phyloP scores from a whole-genome alignment of 2,329 filamentous ascomycete genomes.

The Zopfia rhizophila region DNA sequence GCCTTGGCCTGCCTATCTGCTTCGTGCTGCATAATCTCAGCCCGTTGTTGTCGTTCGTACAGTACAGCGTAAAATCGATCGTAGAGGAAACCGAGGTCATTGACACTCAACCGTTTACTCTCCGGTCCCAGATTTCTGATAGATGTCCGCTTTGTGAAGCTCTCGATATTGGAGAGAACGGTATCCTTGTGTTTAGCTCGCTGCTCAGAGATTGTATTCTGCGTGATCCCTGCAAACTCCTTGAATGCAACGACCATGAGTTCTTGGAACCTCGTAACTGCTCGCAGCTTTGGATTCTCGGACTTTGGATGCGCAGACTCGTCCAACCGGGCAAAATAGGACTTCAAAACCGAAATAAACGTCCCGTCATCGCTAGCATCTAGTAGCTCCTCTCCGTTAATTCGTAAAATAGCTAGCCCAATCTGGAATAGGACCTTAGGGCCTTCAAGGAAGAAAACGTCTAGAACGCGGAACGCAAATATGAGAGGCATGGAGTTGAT shows the following conservation, averaged over 20 bases:
- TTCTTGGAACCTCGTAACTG: conserved; percentile 96
- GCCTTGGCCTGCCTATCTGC: conserved; percentile 76
- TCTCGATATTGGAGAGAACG: conserved; percentile 95
- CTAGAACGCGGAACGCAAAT: conserved; percentile 94
- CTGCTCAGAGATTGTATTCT: conserved; percentile 88
- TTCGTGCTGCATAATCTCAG: conserved; percentile 73
- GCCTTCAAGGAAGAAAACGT: conserved; percentile 98
- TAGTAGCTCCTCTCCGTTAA: conserved; percentile 95
- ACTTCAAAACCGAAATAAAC: conserved; percentile 95
- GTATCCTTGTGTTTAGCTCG: conserved; percentile 92
- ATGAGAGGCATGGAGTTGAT: conserved; percentile 99
- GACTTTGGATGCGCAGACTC: conserved; percentile 96
- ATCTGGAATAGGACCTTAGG: conserved; percentile 98
- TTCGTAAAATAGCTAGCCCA: conserved; percentile 92
- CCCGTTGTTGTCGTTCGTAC: conserved; percentile 89
- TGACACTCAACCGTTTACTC: conserved; percentile 86
- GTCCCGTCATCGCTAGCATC: conserved; percentile 94
- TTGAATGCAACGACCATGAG: conserved; percentile 99
- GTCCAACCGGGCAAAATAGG: conserved; percentile 91
- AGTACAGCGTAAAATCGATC: conserved; percentile 93
- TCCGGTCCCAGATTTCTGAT: conserved; percentile 96
- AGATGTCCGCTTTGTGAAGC: conserved; percentile 94
- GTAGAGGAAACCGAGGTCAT: conserved; percentile 90
- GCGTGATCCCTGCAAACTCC: conserved; percentile 95
- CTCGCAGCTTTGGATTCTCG: conserved; percentile 91